Conservation (phyloP, 2,329 filamentous ascomycete genomes). For the Claviceps pusilla region DNA sequence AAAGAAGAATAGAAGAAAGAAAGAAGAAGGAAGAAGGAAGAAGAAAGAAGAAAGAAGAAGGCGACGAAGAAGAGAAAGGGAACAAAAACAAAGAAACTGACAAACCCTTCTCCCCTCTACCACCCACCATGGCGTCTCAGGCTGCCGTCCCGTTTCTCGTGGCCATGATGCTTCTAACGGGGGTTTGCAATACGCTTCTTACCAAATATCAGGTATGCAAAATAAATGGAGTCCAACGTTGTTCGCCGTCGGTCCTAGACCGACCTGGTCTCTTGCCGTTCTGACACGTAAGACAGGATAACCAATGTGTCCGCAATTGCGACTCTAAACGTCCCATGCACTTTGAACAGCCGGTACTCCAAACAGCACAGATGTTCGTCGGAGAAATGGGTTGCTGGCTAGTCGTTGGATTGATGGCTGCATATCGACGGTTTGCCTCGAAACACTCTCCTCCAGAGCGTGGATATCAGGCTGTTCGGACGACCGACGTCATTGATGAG, state of each 20-base stretch:
- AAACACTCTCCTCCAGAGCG: constrained; percentile 27
- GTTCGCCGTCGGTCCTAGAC: not conserved
- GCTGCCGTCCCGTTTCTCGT: constrained; percentile 71
- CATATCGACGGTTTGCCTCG: constrained; percentile 45
- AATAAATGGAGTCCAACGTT: not conserved
- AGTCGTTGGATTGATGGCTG: constrained; percentile 55
- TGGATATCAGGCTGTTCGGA: constrained; percentile 52
- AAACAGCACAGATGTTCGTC: constrained; percentile 96
- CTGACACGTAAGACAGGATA: constrained; percentile 46
- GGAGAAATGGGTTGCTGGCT: constrained; percentile 95
- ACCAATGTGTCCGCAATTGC: constrained; percentile 92
- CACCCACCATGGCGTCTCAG: constrained; percentile 48
- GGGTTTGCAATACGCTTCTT: constrained; percentile 90
- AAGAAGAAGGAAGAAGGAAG: no score
- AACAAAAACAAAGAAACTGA: no score
- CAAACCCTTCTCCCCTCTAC: no score
- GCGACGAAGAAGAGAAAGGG: no score
- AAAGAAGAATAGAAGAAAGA: no score
- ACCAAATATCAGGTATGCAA: constrained; percentile 78
- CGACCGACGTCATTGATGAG: constrained; percentile 24
- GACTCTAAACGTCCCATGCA: constrained; percentile 51
- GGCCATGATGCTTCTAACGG: constrained; percentile 90
- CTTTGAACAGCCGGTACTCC: constrained; percentile 91
- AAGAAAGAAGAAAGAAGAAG: no score
- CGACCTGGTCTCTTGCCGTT: not conserved